Conservation (phyloP, 2,329 filamentous ascomycete species). For the Microsporum canis region DNA sequence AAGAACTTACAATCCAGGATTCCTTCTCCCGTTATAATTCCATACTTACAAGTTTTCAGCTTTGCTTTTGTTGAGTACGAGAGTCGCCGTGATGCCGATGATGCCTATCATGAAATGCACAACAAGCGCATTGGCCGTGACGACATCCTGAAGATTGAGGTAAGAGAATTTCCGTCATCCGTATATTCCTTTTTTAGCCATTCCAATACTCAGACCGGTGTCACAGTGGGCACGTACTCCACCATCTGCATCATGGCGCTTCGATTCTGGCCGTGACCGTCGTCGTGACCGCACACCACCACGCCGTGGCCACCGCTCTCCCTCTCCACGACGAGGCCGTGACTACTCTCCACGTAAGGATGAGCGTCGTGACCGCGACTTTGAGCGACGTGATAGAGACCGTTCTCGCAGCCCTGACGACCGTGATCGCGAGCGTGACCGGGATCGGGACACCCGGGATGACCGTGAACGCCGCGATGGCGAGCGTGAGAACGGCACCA, state of each 20-base stretch:
- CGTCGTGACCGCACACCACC: conserved; percentile 60
- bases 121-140: conserved; percentile 97
- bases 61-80: conserved; percentile 99
- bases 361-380: conserved; percentile 67
- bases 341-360: conserved; percentile 85
- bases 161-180: conserved; percentile 33
- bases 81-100: conserved; percentile 92
- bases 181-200: not conserved
- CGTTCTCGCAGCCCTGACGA: conserved; percentile 59
- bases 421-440: conserved; percentile 50
- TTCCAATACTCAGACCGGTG: conserved; percentile 15
- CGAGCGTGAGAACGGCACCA: conserved; percentile 61
- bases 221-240: conserved; percentile 91
- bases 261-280: conserved; percentile 63
- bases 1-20: conserved; percentile 39
- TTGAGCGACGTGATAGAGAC: conserved; percentile 59
- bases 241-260: conserved; percentile 95
- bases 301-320: conserved; percentile 54
- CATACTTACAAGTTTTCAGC: conserved; percentile 33
- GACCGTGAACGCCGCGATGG: conserved; percentile 59
- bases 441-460: conserved; percentile 40
- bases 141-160: conserved; percentile 95
- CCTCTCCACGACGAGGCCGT: conserved; percentile 47
- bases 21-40: conserved; percentile 12
- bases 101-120: conserved; percentile 99